Percentiles rank a stretch among this genome's conserved stretches.
Evolutionary conservation across 805 yeast genomes (phyloP).

Genomic region (Pichia manshurica): DNA sequence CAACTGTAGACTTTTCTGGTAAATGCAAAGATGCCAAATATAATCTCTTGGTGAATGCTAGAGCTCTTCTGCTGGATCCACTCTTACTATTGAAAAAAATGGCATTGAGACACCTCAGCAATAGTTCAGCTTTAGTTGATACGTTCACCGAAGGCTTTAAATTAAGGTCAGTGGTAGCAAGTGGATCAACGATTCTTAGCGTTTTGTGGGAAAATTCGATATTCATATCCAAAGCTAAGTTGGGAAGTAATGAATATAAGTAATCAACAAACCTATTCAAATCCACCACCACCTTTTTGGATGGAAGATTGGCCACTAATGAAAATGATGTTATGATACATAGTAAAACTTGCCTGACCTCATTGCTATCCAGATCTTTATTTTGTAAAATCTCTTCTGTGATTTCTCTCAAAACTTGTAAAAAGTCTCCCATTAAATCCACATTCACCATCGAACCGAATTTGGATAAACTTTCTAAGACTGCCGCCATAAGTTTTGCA

Average conservation of each 20-base stretch:
- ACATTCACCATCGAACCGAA: constrained; percentile 91
- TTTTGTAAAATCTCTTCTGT: constrained; percentile 45
- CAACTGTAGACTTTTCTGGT: constrained; percentile 84
- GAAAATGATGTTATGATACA: constrained; percentile 90
- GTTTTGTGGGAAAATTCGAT: constrained; percentile 82
- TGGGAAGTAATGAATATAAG: constrained; percentile 62
- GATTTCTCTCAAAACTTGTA: constrained; percentile 83
- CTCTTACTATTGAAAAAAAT: constrained; percentile 73
- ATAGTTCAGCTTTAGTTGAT: constrained; percentile 81
- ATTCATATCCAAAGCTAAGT: constrained; percentile 71
- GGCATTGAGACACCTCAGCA: constrained; percentile 70
- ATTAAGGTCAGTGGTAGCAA: constrained; percentile 34
- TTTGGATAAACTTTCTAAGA: constrained; percentile 84
- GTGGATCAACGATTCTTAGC: constrained; percentile 74
- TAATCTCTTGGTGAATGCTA: constrained; percentile 79
- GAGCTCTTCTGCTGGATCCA: constrained; percentile 60
- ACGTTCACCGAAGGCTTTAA: constrained; percentile 71
- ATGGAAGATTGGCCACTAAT: constrained; percentile 66
- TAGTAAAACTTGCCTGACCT: constrained; percentile 67
- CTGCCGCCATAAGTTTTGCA: constrained; percentile 70
- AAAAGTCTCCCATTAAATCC: constrained; percentile 86
- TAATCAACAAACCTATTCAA: constrained; percentile 73
- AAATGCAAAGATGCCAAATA: constrained; percentile 62
- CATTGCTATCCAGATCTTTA: constrained; percentile 38
- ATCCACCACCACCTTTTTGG: constrained; percentile 72